Evolutionary conservation across 169 alveolate species (phyloP).

Genomic region (Theileria orientalis): DNA sequence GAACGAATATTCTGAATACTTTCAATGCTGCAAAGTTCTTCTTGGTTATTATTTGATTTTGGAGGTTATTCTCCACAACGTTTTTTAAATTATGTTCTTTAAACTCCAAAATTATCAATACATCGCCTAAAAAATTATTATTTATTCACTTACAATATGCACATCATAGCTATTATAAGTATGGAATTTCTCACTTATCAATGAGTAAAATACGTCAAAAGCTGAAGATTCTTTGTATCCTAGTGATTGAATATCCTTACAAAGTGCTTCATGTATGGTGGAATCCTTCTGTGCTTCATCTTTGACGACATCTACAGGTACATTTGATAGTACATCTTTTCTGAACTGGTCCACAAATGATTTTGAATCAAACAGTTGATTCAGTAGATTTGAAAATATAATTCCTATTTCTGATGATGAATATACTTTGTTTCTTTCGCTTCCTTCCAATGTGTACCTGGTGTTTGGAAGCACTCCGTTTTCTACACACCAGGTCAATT

Average conservation of each 20-base stretch:
- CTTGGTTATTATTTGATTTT: neutral
- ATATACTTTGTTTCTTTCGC: neutral
- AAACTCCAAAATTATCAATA: neutral
- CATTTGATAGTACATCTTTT: neutral
- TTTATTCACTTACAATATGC: neutral
- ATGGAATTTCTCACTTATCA: neutral
- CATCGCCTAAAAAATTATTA: neutral
- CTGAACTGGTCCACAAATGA: neutral
- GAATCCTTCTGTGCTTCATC: conserved; percentile 14
- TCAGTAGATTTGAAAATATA: neutral
- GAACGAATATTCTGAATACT: conserved; percentile 17
- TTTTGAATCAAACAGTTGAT: conserved; percentile 1
- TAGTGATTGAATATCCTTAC: neutral
- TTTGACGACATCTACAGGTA: neutral
- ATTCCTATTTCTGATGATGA: neutral
- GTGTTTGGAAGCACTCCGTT: conserved; percentile 8
- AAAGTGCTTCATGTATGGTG: neutral
- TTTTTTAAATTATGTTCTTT: conserved; percentile 1
- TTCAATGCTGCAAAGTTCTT: neutral
- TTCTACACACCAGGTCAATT: conserved; percentile 21
- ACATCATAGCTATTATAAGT: neutral
- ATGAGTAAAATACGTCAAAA: conserved; percentile 4
- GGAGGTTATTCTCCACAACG: neutral
- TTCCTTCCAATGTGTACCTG: neutral
- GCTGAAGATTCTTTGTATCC: neutral